Conservation (phyloP, 2,329 filamentous ascomycete species). For the Xylariaceae sp. region DNA sequence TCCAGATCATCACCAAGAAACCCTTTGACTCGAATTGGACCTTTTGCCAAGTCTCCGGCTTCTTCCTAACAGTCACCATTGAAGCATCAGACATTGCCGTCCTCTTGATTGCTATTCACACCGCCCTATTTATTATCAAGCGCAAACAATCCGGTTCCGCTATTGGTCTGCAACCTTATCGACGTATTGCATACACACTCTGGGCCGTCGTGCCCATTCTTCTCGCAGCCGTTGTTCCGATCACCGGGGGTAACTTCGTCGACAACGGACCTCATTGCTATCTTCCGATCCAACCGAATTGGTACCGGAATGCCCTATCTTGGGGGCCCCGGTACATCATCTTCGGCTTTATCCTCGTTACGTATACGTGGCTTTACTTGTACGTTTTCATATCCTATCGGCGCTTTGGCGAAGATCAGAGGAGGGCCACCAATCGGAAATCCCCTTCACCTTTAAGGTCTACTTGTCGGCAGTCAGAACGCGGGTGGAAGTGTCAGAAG, state of each 20-base stretch:
- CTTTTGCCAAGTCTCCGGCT: slow-evolving; percentile 65
- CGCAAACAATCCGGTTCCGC: slow-evolving; percentile 43
- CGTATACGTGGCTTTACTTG: slow-evolving; percentile 65
- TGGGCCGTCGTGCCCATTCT: slow-evolving; percentile 55
- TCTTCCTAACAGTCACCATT: slow-evolving; percentile 60
- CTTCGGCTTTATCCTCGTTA: slow-evolving; percentile 55
- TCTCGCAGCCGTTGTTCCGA: slow-evolving; percentile 41
- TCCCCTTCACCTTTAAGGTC: slow-evolving; percentile 3
- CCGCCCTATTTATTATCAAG: slow-evolving; percentile 64
- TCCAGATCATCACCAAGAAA: slow-evolving; percentile 49
- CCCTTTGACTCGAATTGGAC: slow-evolving; percentile 37
- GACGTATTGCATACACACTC: slow-evolving; percentile 51
- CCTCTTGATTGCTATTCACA: slow-evolving; percentile 68
- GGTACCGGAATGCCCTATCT: slow-evolving; percentile 61
- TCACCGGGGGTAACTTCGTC: slow-evolving; percentile 27
- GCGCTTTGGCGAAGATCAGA: slow-evolving; percentile 34
- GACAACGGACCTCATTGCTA: slow-evolving; percentile 50
- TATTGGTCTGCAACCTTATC: slow-evolving; percentile 64
- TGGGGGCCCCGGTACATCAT: slow-evolving; percentile 73
- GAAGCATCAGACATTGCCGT: slow-evolving; percentile 67
- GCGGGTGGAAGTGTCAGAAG: slow-evolving; percentile 12
- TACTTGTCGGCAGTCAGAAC: slow-evolving; percentile 8
- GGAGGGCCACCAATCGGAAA: slow-evolving; percentile 23
- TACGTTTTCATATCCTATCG: slow-evolving; percentile 51
- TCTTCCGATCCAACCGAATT: slow-evolving; percentile 59